Conservation (phyloP, 257 asterid species). For the Solanum corneliomulleri region DNA sequence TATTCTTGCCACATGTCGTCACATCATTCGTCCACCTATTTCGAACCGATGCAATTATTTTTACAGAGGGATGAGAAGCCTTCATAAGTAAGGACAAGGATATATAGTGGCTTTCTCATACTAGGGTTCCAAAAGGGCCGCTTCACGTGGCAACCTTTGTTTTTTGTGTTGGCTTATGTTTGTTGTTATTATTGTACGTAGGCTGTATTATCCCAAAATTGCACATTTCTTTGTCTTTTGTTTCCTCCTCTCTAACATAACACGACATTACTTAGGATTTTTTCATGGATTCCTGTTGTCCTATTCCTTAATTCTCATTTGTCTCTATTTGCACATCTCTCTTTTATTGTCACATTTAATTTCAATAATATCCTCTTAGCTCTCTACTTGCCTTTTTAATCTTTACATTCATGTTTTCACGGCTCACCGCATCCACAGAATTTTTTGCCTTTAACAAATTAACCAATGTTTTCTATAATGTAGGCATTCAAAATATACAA, state of each 20-base stretch:
- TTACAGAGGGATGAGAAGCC: not conserved
- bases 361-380: not conserved
- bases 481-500: too few species aligned
- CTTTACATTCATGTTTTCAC: not conserved
- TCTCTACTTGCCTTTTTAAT: too few species aligned
- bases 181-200: not conserved
- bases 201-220: not conserved
- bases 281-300: conserved; percentile 50
- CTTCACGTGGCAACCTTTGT: conserved; percentile 65
- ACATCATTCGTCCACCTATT: not conserved
- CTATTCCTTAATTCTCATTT: conserved; percentile 14
- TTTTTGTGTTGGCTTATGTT: conserved; percentile 16
- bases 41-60: not conserved
- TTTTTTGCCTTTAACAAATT: not conserved
- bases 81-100: conserved; percentile 27
- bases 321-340: not conserved
- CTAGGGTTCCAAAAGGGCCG: conserved; percentile 41
- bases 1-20: not conserved
- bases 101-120: conserved; percentile 14
- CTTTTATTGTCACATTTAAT: not conserved
- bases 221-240: conserved; percentile 5
- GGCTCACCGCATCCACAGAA: not conserved
- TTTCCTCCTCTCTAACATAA: conserved; percentile 9
- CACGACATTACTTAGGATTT: conserved; percentile 48
- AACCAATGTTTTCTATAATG: not conserved